A percentile compares a stretch with the other conserved stretches of the same genome.
These are phyloP conservation scores for Beauveria sp. DNA, from an alignment of 2,329 filamentous ascomycete genomes.

Conservation along the genomic window DNA sequence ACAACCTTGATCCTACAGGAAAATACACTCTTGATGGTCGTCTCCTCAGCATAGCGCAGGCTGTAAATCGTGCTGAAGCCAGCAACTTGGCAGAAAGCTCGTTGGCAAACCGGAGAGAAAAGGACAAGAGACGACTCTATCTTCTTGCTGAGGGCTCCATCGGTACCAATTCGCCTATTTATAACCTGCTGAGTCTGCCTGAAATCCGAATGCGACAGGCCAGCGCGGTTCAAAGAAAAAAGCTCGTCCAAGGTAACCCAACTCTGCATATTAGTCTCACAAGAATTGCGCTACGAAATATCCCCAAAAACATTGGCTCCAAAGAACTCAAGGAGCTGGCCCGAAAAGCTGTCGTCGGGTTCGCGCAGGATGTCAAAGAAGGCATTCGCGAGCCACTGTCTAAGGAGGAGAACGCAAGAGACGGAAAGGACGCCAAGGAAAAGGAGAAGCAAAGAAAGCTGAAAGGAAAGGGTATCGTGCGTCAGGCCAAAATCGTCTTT, in stretches of 20 bases:
- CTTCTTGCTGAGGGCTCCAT: constrained; percentile 83
- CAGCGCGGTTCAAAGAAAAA: constrained; percentile 79
- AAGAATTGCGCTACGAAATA: constrained; percentile 82
- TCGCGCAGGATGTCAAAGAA: constrained; percentile 79
- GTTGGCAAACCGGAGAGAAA: constrained; percentile 56
- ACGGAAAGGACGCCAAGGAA: constrained; percentile 70
- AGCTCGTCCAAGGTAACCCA: constrained; percentile 84
- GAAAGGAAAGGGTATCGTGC: constrained; percentile 80
- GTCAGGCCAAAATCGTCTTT: constrained; percentile 90
- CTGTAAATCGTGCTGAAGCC: constrained; percentile 78
- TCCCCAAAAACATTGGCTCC: constrained; percentile 73
- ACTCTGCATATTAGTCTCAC: constrained; percentile 82
- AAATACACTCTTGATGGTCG: constrained; percentile 87
- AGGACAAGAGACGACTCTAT: constrained; percentile 85
- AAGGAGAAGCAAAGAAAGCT: constrained; percentile 72
- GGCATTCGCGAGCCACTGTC: constrained; percentile 70
- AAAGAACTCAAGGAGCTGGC: constrained; percentile 90
- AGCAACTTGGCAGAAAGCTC: constrained; percentile 64
- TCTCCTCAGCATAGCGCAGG: constrained; percentile 73
- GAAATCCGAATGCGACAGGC: constrained; percentile 86
- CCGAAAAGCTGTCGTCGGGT: constrained; percentile 86
- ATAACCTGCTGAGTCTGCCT: constrained; percentile 64
- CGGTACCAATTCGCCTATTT: constrained; percentile 66
- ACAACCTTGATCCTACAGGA: constrained; percentile 71
- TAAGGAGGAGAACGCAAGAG: constrained; percentile 80